Conservation (phyloP, 257 asterid species). For the Gentiana dahurica region DNA sequence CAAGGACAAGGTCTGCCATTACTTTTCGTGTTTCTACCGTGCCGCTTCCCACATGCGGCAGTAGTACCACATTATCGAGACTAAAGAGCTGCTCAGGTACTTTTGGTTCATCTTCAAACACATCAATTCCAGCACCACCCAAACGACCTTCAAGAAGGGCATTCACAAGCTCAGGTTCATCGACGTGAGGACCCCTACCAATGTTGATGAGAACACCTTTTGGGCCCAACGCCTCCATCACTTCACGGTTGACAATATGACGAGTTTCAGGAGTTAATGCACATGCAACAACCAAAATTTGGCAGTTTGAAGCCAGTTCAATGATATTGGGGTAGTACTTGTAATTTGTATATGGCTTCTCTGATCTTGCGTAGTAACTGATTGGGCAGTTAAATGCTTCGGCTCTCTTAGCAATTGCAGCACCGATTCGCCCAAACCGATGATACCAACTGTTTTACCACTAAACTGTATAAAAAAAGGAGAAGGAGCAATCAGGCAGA, state of each 20-base stretch:
- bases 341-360: slow-evolving; percentile 39
- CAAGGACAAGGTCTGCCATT: slow-evolving; percentile 75
- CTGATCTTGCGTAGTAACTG: slow-evolving; percentile 55
- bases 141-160: slow-evolving; percentile 80
- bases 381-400: slow-evolving; percentile 64
- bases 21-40: slow-evolving; percentile 53
- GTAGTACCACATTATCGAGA: slow-evolving; percentile 55
- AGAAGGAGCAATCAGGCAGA: no score
- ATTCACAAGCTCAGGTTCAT: slow-evolving; percentile 64
- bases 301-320: slow-evolving; percentile 63
- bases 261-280: slow-evolving; percentile 57
- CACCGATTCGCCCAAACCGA: slow-evolving; percentile 81
- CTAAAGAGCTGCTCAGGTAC: slow-evolving; percentile 53
- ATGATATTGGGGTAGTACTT: slow-evolving; percentile 35
- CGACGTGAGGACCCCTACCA: slow-evolving; percentile 84
- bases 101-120: slow-evolving; percentile 68
- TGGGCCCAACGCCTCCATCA: slow-evolving; percentile 68
- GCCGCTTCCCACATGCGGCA: slow-evolving; percentile 75
- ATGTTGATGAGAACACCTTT: slow-evolving; percentile 75
- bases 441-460: slow-evolving; percentile 63
- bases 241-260: slow-evolving; percentile 58
- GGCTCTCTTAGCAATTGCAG: slow-evolving; percentile 63
- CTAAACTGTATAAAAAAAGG: slow-evolving; percentile 44
- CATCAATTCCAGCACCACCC: slow-evolving; percentile 92
- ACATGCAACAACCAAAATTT: slow-evolving; percentile 71